Evolutionary conservation across 2,329 filamentous ascomycete species (phyloP).

Genomic region (Microcyclospora pomicola): DNA sequence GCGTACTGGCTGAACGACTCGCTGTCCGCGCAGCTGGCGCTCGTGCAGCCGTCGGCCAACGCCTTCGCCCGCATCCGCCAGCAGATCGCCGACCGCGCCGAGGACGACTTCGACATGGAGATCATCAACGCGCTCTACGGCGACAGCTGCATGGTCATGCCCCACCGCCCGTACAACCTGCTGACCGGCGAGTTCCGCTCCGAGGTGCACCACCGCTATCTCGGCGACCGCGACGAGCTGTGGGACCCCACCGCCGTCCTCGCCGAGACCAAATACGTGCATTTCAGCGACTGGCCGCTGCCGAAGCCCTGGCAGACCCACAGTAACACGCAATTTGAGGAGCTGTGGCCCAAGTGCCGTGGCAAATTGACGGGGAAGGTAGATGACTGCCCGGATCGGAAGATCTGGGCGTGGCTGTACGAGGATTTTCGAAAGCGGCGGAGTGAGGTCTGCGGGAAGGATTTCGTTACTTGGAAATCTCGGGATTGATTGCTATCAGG

Average conservation of each 20-base stretch:
- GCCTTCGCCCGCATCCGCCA: constrained; percentile 6
- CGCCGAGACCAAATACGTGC: constrained; percentile 50
- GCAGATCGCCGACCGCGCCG: constrained; percentile 1
- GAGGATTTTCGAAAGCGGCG: constrained; percentile 30
- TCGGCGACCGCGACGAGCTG: constrained; percentile 36
- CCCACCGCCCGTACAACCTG: constrained; percentile 49
- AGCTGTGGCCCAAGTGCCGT: constrained; percentile 33
- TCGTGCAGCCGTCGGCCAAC: constrained; percentile 9
- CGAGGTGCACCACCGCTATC: constrained; percentile 35
- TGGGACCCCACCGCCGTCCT: constrained; percentile 47
- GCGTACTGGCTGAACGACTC: constrained; percentile 53
- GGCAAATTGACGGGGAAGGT: constrained; percentile 6
- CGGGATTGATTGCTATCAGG: background rate
- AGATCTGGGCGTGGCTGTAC: constrained; percentile 33
- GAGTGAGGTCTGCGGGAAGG: constrained; percentile 24
- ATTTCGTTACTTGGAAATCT: constrained; percentile 2
- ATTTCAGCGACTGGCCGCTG: constrained; percentile 59
- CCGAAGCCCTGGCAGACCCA: constrained; percentile 50
- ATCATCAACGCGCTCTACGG: constrained; percentile 49
- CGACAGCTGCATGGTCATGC: constrained; percentile 47
- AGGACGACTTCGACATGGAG: constrained; percentile 25
- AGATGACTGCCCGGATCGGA: constrained; percentile 22
- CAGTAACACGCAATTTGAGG: constrained; percentile 26
- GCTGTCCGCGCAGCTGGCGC: constrained; percentile 6
- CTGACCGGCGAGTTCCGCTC: constrained; percentile 49